Conservation (phyloP, 495 filamentous ascomycete species). For the Penicillium mononematosum region DNA sequence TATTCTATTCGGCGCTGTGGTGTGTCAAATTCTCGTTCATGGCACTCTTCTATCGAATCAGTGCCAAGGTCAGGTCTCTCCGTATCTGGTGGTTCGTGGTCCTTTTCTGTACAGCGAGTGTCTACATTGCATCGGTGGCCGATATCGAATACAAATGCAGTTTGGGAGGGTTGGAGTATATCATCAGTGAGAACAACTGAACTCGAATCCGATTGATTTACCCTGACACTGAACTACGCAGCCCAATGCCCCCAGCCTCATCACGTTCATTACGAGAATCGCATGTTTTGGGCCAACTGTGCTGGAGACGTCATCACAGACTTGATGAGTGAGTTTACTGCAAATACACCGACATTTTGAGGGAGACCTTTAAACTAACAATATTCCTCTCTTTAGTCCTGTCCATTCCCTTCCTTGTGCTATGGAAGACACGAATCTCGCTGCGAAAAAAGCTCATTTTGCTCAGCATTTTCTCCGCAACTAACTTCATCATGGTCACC, state of each 20-base stretch:
- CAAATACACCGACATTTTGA: not conserved
- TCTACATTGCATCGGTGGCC: slow-evolving; percentile 18
- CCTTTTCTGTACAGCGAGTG: slow-evolving; percentile 11
- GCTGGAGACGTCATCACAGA: slow-evolving; percentile 23
- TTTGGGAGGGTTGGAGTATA: slow-evolving; percentile 16
- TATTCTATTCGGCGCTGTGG: slow-evolving; percentile 27
- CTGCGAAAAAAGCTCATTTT: slow-evolving; percentile 23
- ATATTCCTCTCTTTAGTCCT: not conserved
- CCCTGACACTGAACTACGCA: slow-evolving; percentile 7
- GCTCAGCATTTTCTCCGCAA: slow-evolving; percentile 26
- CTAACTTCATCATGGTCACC: slow-evolving; percentile 25
- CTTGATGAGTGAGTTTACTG: slow-evolving; percentile 19
- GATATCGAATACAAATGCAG: slow-evolving; percentile 27
- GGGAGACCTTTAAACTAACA: not conserved
- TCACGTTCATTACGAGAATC: slow-evolving; percentile 20
- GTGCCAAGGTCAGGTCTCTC: slow-evolving; percentile 16
- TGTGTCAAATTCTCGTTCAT: slow-evolving; percentile 30
- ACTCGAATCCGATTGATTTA: not conserved
- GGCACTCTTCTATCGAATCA: slow-evolving; percentile 23
- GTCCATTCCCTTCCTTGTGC: slow-evolving; percentile 15
- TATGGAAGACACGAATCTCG: slow-evolving; percentile 26
- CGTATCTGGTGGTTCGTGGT: slow-evolving; percentile 25
- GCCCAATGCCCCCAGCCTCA: slow-evolving; percentile 17
- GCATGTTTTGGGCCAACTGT: slow-evolving; percentile 20
- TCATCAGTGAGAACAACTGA: slow-evolving; percentile 11